Evolutionary conservation across 1,284 basidiomycete genomes (phyloP), one percentile per base, ranked within the genome.

Genomic region (Lignosus rhinocerotis): DNA sequence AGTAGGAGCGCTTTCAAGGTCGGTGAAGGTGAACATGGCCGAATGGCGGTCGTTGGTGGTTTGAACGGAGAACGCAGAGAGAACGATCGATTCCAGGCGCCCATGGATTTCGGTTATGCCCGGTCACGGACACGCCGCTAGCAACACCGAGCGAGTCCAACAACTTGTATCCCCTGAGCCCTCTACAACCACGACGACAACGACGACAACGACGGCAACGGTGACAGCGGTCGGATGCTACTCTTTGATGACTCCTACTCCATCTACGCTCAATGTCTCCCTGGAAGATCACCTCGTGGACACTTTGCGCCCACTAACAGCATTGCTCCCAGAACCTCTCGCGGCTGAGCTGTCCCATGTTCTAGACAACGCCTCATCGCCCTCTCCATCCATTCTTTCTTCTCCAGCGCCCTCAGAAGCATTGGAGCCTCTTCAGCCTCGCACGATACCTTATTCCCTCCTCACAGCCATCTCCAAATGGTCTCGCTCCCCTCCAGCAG

Each of bases 391-490:
- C 32, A 42, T 45, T 53, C 38, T 14, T 39, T 16, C 16, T 31
- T 16, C n/a, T 31, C 11, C 31, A n/a, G 2, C 31, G 6, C 31
- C 46, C 9, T 19, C 8, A n/a, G 32, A 14, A 49, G 6, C 6
- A 6, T 16, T 32, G 39, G 41, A 44, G 14, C 25, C 46, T 21
- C 7, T 51, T 11, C 19, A 52, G 34, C 72, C 61, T 60, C 70
- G 50, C 6, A 77, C 82, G 46, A 83, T 93, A 58, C 81, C 87
- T 2, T 87, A 92, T 70, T 68, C 74, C 9, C 68, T 86, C 39
- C 78, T 93, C 39, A 75, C 75, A 10, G 70, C 78, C 30, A 75
- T 90, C 51, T 90, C 90, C 1, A 78, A 77, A 71, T 93, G 90
- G 90, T 72, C 85, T 25, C 81, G 84, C 43, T 80, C 86, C 31